A percentile compares a stretch with the other conserved stretches of the same genome.
Conservation (phyloP, 2,329 filamentous ascomycete genomes). For the Scortechinia acanthostroma region DNA sequence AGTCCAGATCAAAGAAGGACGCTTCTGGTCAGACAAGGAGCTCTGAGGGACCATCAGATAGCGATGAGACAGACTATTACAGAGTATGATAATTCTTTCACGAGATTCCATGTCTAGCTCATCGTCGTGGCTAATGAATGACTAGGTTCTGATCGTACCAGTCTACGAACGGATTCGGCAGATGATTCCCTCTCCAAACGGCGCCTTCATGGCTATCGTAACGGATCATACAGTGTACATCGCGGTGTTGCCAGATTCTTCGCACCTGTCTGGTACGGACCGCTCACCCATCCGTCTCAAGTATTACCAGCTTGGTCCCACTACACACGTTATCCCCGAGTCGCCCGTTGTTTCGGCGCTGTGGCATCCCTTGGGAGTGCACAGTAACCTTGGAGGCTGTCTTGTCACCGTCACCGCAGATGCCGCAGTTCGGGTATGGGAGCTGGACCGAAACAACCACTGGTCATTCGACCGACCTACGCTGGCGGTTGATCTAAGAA, state of each 20-base stretch:
- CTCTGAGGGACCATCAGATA: not conserved
- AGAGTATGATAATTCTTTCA: conserved; percentile 14
- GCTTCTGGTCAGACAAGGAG: conserved; percentile 23
- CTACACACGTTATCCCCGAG: conserved; percentile 81
- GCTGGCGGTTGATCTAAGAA: conserved; percentile 79
- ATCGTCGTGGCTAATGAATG: conserved; percentile 32
- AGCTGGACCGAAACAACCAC: conserved; percentile 74
- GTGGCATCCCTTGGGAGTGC: conserved; percentile 87
- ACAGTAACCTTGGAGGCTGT: conserved; percentile 49
- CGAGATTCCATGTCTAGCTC: conserved; percentile 12
- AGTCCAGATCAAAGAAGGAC: conserved; percentile 11
- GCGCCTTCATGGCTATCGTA: conserved; percentile 75
- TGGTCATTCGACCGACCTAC: conserved; percentile 82
- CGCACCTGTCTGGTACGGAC: conserved; percentile 67
- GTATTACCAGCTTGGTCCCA: conserved; percentile 85
- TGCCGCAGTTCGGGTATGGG: conserved; percentile 84
- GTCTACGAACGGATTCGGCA: conserved; percentile 79
- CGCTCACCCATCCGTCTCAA: conserved; percentile 68
- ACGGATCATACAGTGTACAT: conserved; percentile 85
- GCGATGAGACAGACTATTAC: conserved; percentile 9
- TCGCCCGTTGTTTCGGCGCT: conserved; percentile 73
- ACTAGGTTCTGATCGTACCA: conserved; percentile 67
- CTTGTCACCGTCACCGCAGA: conserved; percentile 84
- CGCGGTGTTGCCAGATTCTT: conserved; percentile 73
- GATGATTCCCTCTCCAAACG: conserved; percentile 75